These are phyloP conservation scores for Alnus glutinosa DNA, from an alignment of 306 rosid genomes.

Conservation along the genomic window DNA sequence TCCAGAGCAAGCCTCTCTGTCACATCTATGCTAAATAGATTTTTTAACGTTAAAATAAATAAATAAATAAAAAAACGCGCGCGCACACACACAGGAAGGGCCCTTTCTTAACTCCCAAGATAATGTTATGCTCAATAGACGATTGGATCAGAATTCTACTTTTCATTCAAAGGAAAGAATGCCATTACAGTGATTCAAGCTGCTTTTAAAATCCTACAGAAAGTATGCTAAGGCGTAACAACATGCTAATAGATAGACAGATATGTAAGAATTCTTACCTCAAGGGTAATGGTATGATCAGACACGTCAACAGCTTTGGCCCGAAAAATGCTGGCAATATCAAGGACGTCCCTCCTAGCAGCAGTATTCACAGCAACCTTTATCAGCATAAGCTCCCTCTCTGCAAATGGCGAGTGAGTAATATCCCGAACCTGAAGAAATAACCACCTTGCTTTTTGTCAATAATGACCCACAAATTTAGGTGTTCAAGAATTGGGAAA, in stretches of 20 bases:
- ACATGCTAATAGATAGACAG: slow-evolving; percentile 6
- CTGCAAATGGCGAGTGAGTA: slow-evolving; percentile 52
- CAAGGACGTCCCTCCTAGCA: slow-evolving; percentile 64
- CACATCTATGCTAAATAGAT: not conserved
- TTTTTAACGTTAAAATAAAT: too few species aligned
- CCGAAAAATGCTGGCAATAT: slow-evolving; percentile 58
- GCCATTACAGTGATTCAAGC: not conserved
- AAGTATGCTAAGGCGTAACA: not conserved
- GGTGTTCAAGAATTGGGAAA: not conserved
- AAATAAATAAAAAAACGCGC: too few species aligned
- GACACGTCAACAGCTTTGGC: slow-evolving; percentile 66
- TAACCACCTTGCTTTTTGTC: slow-evolving; percentile 9
- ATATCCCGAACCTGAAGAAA: slow-evolving; percentile 51
- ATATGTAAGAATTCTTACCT: slow-evolving; percentile 33
- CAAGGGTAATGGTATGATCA: slow-evolving; percentile 61
- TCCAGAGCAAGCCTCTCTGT: not conserved
- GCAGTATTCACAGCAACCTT: slow-evolving; percentile 54
- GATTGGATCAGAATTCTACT: not conserved
- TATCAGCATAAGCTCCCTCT: slow-evolving; percentile 60
- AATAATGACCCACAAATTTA: slow-evolving; percentile 15
- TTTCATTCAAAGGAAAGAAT: not conserved
- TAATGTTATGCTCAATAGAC: not conserved
- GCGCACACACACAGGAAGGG: not conserved
- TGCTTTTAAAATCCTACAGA: not conserved
- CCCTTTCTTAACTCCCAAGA: not conserved